Evolutionary conservation across 352 stramenopile genomes (phyloP).

Genomic region (Pythium chondricola): DNA sequence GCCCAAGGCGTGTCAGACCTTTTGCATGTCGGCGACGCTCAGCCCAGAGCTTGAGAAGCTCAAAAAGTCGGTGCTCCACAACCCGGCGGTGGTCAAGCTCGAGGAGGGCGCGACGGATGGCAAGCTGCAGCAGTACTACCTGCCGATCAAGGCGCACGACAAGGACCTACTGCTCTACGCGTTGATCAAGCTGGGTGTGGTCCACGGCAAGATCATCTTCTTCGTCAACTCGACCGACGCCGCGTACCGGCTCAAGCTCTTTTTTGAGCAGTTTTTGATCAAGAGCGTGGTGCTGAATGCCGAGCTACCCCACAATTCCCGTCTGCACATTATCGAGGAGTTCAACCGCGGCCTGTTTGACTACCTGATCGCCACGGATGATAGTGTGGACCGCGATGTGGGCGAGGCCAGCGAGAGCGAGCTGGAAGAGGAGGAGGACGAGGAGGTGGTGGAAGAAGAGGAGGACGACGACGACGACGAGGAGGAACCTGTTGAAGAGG

Average conservation of each 20-base stretch:
- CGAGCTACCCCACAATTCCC: constrained; percentile 96
- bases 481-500: constrained; percentile 27
- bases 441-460: constrained; percentile 45
- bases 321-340: constrained; percentile 95
- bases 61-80: constrained; percentile 97
- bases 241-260: constrained; percentile 97
- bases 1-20: constrained; percentile 97
- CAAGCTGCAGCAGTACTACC: constrained; percentile 95
- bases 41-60: constrained; percentile 94
- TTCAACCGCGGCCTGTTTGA: constrained; percentile 97
- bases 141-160: constrained; percentile 84
- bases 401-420: constrained; percentile 54
- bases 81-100: constrained; percentile 95
- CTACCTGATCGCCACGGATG: constrained; percentile 98
- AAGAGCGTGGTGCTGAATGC: constrained; percentile 97
- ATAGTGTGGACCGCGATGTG: constrained; percentile 90
- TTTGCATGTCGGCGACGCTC: constrained; percentile 98
- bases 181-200: constrained; percentile 96
- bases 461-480: constrained; percentile 37
- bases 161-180: constrained; percentile 98
- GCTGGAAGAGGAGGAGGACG: constrained; percentile 61
- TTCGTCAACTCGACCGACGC: constrained; percentile 97
- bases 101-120: constrained; percentile 89
- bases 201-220: constrained; percentile 97
- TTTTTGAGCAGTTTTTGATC: constrained; percentile 99